Conservation (phyloP, 2,329 filamentous ascomycete species). For the Pseudogymnoascus sp. region DNA sequence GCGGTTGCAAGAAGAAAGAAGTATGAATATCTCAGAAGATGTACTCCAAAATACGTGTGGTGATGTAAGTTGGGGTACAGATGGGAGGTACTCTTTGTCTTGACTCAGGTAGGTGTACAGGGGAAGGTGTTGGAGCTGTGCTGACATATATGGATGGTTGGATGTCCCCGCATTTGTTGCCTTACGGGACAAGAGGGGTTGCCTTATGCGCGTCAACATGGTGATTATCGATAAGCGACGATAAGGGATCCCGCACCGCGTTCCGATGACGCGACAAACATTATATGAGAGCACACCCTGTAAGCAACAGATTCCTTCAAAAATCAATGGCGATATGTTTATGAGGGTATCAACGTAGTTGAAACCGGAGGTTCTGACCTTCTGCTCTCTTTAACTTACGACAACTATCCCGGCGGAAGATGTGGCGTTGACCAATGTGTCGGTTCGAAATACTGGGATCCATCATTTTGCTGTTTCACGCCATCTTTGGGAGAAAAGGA, state of each 20-base stretch:
- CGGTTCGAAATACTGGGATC: slow-evolving; percentile 28
- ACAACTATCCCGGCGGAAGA: neutral
- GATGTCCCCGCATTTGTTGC: slow-evolving; percentile 5
- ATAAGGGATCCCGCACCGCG: slow-evolving; percentile 3
- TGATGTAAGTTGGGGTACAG: neutral
- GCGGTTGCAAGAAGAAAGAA: neutral
- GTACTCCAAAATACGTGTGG: neutral
- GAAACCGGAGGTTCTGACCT: neutral
- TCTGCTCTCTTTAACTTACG: neutral
- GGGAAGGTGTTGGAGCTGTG: slow-evolving; percentile 8
- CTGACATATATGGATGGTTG: neutral
- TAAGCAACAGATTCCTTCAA: neutral
- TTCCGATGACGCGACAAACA: slow-evolving; percentile 5
- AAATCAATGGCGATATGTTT: neutral
- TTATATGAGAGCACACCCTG: slow-evolving; percentile 3
- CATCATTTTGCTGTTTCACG: slow-evolving; percentile 23
- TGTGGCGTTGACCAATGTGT: slow-evolving; percentile 23
- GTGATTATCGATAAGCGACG: slow-evolving; percentile 7
- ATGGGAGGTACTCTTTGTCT: neutral
- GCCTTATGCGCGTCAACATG: slow-evolving; percentile 6
- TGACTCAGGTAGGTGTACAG: neutral
- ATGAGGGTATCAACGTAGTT: neutral
- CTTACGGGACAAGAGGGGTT: neutral
- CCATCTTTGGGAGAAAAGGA: slow-evolving; percentile 12
- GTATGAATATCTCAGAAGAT: neutral